Conservation (phyloP, 768 basidiomycete genomes). For the Psilocybe tampanensis region DNA sequence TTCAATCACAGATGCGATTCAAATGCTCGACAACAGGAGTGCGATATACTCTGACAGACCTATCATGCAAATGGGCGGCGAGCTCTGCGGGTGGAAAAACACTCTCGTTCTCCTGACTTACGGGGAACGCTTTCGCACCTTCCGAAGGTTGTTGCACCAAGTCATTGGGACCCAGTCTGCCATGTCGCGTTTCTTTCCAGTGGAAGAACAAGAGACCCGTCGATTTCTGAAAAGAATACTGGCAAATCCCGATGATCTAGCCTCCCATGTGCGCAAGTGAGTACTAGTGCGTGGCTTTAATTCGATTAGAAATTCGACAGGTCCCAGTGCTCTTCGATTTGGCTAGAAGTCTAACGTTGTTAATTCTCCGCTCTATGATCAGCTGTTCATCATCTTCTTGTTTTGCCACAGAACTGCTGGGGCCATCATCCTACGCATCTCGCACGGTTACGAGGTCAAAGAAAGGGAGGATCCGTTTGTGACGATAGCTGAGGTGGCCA, state of each 20-base stretch:
- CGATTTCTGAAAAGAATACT: conserved; percentile 41
- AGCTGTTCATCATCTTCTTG: background rate
- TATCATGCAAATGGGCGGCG: conserved; percentile 40
- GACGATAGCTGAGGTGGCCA: conserved; percentile 37
- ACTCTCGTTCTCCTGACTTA: conserved; percentile 38
- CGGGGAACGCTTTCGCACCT: conserved; percentile 40
- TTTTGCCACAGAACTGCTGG: conserved; percentile 39
- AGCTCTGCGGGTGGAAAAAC: conserved; percentile 43
- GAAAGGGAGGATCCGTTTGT: conserved; percentile 43
- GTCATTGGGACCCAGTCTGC: conserved; percentile 39
- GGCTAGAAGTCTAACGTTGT: background rate
- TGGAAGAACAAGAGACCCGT: conserved; percentile 41
- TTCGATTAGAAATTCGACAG: background rate
- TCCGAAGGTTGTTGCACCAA: conserved; percentile 43
- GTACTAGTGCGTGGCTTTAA: conserved; percentile 18
- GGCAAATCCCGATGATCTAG: conserved; percentile 33
- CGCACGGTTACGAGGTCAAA: conserved; percentile 44
- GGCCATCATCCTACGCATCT: conserved; percentile 45
- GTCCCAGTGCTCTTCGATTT: background rate
- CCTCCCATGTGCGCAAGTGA: conserved; percentile 38
- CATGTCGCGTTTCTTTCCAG: conserved; percentile 39
- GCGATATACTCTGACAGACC: conserved; percentile 60
- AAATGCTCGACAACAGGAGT: conserved; percentile 55
- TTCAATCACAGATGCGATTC: conserved; percentile 38
- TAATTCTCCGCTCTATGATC: background rate